These are phyloP conservation scores for Macrophomina phaseolina DNA, from an alignment of 2,329 filamentous ascomycete genomes.

Conservation along the genomic window DNA sequence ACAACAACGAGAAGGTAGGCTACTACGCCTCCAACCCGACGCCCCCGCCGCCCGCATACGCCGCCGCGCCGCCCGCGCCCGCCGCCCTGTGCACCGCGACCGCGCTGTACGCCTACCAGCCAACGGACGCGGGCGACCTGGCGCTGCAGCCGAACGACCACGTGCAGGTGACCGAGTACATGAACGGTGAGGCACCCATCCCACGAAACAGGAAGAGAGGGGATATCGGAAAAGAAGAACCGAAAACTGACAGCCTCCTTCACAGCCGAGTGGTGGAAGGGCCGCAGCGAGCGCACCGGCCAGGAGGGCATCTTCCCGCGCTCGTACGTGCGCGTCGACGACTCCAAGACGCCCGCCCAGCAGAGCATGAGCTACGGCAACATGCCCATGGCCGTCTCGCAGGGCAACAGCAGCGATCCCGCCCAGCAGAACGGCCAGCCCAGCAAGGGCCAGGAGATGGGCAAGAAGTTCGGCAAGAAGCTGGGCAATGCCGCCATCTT, in stretches of 20 bases:
- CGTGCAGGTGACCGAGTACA: constrained; percentile 83
- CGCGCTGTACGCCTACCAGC: constrained; percentile 83
- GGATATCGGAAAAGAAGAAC: neutral
- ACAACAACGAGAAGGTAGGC: constrained; percentile 46
- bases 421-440: constrained; percentile 55
- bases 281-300: constrained; percentile 80
- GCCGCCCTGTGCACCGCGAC: constrained; percentile 73
- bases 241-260: neutral
- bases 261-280: constrained; percentile 88
- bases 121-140: constrained; percentile 80
- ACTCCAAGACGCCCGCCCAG: constrained; percentile 52
- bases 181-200: constrained; percentile 63
- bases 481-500: constrained; percentile 85
- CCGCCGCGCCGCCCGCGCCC: constrained; percentile 55
- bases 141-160: constrained; percentile 80
- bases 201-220: neutral
- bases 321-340: constrained; percentile 77
- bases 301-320: constrained; percentile 94
- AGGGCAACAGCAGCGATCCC: constrained; percentile 50
- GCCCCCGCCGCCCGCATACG: constrained; percentile 52
- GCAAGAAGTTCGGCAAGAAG: constrained; percentile 98
- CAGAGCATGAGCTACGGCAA: constrained; percentile 70
- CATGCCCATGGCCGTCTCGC: constrained; percentile 77
- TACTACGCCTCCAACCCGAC: constrained; percentile 44
- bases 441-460: constrained; percentile 73